Conservation (phyloP, 805 yeast species). For the Kregervanrija pseudodelftensis region DNA sequence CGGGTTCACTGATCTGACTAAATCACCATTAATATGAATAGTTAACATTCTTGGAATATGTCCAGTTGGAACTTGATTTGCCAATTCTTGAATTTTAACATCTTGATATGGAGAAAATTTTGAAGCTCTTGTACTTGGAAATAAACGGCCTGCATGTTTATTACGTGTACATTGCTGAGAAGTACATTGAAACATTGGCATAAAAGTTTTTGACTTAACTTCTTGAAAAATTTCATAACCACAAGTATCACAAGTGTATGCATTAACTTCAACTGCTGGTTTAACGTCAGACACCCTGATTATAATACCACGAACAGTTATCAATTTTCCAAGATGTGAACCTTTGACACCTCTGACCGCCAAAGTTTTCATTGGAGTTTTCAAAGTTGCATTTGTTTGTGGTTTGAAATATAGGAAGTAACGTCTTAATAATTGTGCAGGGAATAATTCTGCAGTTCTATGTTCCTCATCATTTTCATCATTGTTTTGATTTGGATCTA, state of each 20-base stretch:
- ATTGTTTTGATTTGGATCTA: slow-evolving; percentile 19
- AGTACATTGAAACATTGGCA: slow-evolving; percentile 84
- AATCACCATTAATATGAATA: slow-evolving; percentile 84
- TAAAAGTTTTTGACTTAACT: slow-evolving; percentile 73
- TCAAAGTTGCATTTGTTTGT: slow-evolving; percentile 34
- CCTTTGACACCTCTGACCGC: slow-evolving; percentile 92
- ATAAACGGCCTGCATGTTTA: slow-evolving; percentile 79
- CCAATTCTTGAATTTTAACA: slow-evolving; percentile 87
- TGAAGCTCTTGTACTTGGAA: slow-evolving; percentile 91
- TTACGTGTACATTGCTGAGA: slow-evolving; percentile 73
- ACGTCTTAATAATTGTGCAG: slow-evolving; percentile 79
- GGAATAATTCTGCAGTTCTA: slow-evolving; percentile 53
- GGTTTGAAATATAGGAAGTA: slow-evolving; percentile 87
- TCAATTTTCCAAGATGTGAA: slow-evolving; percentile 70
- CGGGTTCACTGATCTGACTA: slow-evolving; percentile 82
- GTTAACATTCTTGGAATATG: slow-evolving; percentile 88
- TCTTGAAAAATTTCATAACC: slow-evolving; percentile 97
- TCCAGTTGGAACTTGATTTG: slow-evolving; percentile 96
- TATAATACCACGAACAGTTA: slow-evolving; percentile 89
- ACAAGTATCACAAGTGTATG: slow-evolving; percentile 96
- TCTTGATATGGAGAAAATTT: slow-evolving; percentile 95
- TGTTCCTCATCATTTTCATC: slow-evolving; percentile 14
- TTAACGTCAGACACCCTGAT: slow-evolving; percentile 95
- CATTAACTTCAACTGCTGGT: slow-evolving; percentile 84
- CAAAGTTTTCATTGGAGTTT: slow-evolving; percentile 45